Percentiles rank a stretch among this genome's conserved stretches.
Conservation (phyloP, 345 rosid species). For the Boechera stricta region DNA sequence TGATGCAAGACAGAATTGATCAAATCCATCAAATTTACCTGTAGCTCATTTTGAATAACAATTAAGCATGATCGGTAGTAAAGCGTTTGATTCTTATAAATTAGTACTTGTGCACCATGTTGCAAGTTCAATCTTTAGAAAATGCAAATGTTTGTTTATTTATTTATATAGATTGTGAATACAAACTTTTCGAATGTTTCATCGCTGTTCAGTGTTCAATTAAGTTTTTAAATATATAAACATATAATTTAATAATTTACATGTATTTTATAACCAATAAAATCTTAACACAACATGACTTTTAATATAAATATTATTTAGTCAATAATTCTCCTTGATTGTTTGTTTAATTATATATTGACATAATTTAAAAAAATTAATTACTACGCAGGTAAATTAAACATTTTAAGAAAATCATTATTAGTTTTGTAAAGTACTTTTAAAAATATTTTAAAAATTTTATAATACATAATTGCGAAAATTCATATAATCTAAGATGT, state of each 20-base stretch:
- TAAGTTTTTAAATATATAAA: neutral
- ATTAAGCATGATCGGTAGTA: neutral
- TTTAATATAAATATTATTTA: neutral
- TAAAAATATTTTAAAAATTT: too few relatives aligned
- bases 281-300: neutral
- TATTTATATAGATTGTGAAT: neutral
- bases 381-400: neutral
- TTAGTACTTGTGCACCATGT: neutral
- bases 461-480: too few relatives aligned
- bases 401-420: neutral
- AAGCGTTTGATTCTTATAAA: neutral
- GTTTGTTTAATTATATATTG: too few relatives aligned
- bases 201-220: neutral
- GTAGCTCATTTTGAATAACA: constrained; percentile 18
- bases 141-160: neutral
- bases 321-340: neutral
- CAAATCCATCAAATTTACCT: constrained; percentile 22
- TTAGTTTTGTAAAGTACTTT: too few relatives aligned
- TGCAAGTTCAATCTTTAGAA: neutral
- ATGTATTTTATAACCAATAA: neutral
- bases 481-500: neutral
- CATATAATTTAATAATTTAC: neutral
- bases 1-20: constrained; percentile 26
- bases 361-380: too few relatives aligned
- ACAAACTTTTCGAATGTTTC: neutral